phyloP scores from a whole-genome alignment of 768 basidiomycete genomes.

The Mycena latifolia region DNA sequence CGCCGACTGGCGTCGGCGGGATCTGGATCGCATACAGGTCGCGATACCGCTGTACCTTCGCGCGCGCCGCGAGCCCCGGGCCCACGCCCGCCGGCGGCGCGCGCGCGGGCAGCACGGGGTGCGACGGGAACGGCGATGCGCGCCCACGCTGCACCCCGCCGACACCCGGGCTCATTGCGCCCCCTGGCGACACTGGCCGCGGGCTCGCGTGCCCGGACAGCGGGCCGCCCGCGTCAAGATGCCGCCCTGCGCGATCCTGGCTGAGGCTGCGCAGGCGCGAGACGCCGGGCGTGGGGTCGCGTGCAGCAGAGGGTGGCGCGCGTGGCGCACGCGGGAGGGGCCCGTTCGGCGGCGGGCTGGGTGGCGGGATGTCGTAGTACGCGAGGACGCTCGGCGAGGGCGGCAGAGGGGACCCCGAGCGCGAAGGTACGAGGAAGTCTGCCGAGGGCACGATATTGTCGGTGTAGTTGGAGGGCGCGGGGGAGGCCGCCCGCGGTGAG shows the following conservation, averaged over 20 bases:
- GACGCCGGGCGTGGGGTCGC: constrained; percentile 26
- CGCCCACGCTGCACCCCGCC: no score
- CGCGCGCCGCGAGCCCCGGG: constrained; percentile 43
- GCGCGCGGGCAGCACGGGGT: constrained; percentile 56
- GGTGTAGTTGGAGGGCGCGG: constrained; percentile 19
- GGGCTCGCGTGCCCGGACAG: constrained; percentile 4
- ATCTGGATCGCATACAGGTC: constrained; percentile 46
- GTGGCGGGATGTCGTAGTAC: constrained; percentile 64
- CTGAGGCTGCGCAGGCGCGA: constrained; percentile 27
- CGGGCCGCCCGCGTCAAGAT: not conserved
- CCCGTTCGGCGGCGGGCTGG: constrained; percentile 61
- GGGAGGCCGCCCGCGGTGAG: constrained; percentile 26
- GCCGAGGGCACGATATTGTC: constrained; percentile 43
- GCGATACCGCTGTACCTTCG: constrained; percentile 45
- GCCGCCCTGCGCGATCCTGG: constrained; percentile 25
- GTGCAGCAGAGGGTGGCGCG: constrained; percentile 30
- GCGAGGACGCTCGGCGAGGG: constrained; percentile 57
- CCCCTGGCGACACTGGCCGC: not conserved
- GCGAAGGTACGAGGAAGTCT: constrained; percentile 51
- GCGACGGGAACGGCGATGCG: no score
- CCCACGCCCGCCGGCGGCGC: constrained; percentile 52
- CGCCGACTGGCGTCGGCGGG: constrained; percentile 25
- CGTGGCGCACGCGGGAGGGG: constrained; percentile 56
- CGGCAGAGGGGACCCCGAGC: constrained; percentile 32
- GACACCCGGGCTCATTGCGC: constrained; percentile 3